phyloP scores from a whole-genome alignment of 257 asterid species.

The Solanum verrucosum region DNA sequence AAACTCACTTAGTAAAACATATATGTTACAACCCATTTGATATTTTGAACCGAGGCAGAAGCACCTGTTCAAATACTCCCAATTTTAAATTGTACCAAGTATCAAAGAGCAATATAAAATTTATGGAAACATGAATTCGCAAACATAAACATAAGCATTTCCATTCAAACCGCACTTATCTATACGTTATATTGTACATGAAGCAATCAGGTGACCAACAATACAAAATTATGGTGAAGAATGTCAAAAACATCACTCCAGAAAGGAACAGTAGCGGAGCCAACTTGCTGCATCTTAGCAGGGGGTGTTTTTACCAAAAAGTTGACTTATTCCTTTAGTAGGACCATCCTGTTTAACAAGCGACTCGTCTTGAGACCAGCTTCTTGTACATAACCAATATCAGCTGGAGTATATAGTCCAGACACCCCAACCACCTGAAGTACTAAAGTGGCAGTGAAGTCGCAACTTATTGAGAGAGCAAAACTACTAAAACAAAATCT shows the following conservation, averaged over 20 bases:
- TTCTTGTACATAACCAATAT: slow-evolving; percentile 75
- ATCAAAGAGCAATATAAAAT: background rate
- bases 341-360: slow-evolving; percentile 11
- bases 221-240: background rate
- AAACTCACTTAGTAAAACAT: too few relatives aligned
- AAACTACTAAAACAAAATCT: background rate
- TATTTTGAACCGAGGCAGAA: background rate
- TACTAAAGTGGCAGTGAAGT: background rate
- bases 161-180: background rate
- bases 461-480: background rate
- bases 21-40: background rate
- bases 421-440: slow-evolving; percentile 82
- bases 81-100: too few relatives aligned
- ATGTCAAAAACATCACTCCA: background rate
- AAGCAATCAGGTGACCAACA: background rate
- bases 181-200: background rate
- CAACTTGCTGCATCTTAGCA: background rate
- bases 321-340: too few relatives aligned
- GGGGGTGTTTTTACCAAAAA: too few relatives aligned
- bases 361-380: slow-evolving; percentile 75
- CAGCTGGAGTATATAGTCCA: slow-evolving; percentile 80
- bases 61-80: too few relatives aligned
- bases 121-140: too few relatives aligned
- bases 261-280: background rate
- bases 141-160: background rate